Conservation (phyloP, 495 filamentous ascomycete species). For the Cenococcum geophilum region DNA sequence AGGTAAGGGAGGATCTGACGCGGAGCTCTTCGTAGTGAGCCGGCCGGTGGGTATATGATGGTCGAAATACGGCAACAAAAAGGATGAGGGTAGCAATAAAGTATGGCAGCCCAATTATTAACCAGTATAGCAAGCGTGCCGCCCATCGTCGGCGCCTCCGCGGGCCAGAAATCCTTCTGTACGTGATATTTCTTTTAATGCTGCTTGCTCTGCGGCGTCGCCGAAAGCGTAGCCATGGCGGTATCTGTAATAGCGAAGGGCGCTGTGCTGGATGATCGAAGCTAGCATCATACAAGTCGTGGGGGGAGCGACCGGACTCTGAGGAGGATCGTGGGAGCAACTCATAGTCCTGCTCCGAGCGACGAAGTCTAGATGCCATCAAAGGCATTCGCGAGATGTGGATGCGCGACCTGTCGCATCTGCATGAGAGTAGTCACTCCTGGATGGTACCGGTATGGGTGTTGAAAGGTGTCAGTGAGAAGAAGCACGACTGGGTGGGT, state of each 20-base stretch:
- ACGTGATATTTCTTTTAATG: constrained; percentile 9
- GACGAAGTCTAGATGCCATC: constrained; percentile 23
- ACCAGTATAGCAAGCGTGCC: constrained; percentile 15
- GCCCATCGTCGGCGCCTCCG: constrained; percentile 12
- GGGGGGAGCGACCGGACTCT: neutral
- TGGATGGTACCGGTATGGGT: neutral
- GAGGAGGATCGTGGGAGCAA: constrained; percentile 25
- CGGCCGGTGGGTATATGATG: constrained; percentile 12
- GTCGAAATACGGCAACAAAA: constrained; percentile 4
- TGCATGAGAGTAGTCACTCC: neutral
- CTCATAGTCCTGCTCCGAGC: constrained; percentile 24
- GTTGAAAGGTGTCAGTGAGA: neutral
- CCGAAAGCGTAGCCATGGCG: neutral
- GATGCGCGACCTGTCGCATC: neutral
- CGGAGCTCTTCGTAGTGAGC: constrained; percentile 7
- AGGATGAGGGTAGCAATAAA: constrained; percentile 18
- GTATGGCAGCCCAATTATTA: constrained; percentile 15
- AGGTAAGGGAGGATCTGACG: neutral
- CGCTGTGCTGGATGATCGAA: neutral
- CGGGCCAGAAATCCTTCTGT: constrained; percentile 18
- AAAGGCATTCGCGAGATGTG: neutral
- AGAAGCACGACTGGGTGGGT: neutral
- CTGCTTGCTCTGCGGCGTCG: constrained; percentile 3
- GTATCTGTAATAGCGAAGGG: neutral
- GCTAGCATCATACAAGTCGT: neutral